These are phyloP conservation scores for Suillus lakei DNA, from an alignment of 768 basidiomycete species.

Conservation along the genomic window DNA sequence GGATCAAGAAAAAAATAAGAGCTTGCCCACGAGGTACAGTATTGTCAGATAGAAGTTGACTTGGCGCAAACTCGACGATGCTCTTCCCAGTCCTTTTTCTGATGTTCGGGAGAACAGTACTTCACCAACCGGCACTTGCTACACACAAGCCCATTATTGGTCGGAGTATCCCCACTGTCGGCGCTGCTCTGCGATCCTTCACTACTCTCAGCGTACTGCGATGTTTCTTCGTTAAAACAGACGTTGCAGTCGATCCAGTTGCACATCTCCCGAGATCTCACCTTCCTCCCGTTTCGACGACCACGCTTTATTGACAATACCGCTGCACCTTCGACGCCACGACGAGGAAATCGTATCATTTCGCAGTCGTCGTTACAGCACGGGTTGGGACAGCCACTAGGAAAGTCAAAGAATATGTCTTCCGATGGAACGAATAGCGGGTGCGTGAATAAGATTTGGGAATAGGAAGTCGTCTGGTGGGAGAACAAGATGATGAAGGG, in stretches of 20 bases:
- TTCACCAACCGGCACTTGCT: conserved; percentile 81
- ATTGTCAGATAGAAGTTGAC: conserved; percentile 23
- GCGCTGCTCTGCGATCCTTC: conserved; percentile 50
- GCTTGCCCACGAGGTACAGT: neutral
- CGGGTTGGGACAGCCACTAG: conserved; percentile 79
- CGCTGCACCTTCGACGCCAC: conserved; percentile 62
- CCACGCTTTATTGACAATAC: conserved; percentile 68
- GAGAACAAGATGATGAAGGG: conserved; percentile 81
- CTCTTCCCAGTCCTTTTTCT: conserved; percentile 79
- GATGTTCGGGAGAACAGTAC: conserved; percentile 78
- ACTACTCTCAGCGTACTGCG: conserved; percentile 38
- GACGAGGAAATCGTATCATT: conserved; percentile 78
- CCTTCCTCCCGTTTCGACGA: conserved; percentile 50
- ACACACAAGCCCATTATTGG: conserved; percentile 60
- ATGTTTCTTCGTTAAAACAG: conserved; percentile 54
- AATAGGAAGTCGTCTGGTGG: conserved; percentile 80
- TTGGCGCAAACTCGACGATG: conserved; percentile 71
- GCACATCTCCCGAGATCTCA: conserved; percentile 70
- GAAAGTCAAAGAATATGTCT: conserved; percentile 78
- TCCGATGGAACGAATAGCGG: conserved; percentile 70
- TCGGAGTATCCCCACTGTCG: conserved; percentile 38
- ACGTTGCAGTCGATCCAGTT: conserved; percentile 82
- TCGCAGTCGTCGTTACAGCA: conserved; percentile 83
- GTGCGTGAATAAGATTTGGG: conserved; percentile 81
- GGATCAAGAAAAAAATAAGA: neutral